Percentiles rank a stretch among this genome's conserved stretches.
These are phyloP conservation scores for Diospyros kaki DNA, from an alignment of 148 eudicot species.

Conservation along the genomic window DNA sequence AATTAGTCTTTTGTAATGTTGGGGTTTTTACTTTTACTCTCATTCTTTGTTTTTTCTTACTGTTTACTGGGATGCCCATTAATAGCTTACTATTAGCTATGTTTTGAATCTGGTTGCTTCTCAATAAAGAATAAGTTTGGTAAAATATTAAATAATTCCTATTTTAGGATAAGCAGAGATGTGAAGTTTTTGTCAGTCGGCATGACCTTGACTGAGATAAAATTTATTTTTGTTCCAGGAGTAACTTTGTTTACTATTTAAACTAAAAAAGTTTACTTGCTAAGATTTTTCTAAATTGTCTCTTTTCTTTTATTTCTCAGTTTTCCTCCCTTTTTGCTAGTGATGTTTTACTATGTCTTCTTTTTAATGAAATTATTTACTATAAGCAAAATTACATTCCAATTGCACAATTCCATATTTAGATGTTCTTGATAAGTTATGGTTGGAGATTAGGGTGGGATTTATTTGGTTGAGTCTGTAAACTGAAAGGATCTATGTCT, in stretches of 20 bases:
- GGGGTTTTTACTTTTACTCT: neutral
- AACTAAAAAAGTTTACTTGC: neutral
- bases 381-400: too few relatives aligned
- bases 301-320: neutral
- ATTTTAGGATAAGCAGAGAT: neutral
- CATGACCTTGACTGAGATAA: neutral
- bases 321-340: too few relatives aligned
- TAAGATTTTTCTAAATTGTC: neutral
- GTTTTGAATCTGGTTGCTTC: constrained; percentile 1
- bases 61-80: neutral
- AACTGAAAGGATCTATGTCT: neutral
- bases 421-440: neutral
- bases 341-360: neutral
- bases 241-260: neutral
- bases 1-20: constrained; percentile 9
- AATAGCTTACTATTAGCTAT: neutral
- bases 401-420: neutral
- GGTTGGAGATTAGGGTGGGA: constrained; percentile 1
- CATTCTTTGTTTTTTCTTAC: neutral
- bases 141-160: neutral
- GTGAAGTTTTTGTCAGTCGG: constrained; percentile 1
- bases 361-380: neutral
- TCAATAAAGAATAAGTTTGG: constrained; percentile 4
- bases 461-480: neutral
- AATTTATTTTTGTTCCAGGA: neutral